Conservation (phyloP, 2,329 filamentous ascomycete species). For the Penicillium sp. region DNA sequence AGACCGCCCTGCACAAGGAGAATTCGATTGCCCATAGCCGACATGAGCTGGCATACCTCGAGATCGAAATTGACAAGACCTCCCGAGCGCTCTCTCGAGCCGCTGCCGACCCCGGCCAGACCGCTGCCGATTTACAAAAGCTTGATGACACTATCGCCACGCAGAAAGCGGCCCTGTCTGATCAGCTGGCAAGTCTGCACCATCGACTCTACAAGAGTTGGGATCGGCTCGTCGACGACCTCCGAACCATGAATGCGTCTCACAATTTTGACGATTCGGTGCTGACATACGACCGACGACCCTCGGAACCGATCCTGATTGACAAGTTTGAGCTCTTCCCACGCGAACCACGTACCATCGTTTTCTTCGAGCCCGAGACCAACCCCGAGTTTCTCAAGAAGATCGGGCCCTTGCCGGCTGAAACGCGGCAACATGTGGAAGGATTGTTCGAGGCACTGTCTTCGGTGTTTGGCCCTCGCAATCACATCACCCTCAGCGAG, state of each 20-base stretch:
- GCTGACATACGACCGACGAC: conserved; percentile 64
- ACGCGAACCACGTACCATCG: conserved; percentile 31
- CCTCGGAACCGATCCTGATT: conserved; percentile 62
- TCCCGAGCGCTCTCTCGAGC: conserved; percentile 19
- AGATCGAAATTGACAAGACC: conserved; percentile 26
- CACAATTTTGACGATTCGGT: conserved; percentile 44
- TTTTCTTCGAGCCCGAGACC: conserved; percentile 32
- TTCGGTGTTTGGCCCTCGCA: conserved; percentile 21
- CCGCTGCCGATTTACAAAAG: conserved; percentile 15
- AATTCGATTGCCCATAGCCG: conserved; percentile 17
- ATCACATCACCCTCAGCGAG: conserved; percentile 22
- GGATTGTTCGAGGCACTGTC: conserved; percentile 24
- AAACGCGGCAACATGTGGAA: conserved; percentile 14
- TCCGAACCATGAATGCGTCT: conserved; percentile 45
- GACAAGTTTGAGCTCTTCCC: conserved; percentile 62
- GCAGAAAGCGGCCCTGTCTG: conserved; percentile 5
- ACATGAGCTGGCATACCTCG: conserved; percentile 11
- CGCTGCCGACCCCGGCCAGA: conserved; percentile 20
- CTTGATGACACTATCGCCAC: conserved; percentile 18
- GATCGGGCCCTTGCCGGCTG: conserved; percentile 12
- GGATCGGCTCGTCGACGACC: conserved; percentile 45
- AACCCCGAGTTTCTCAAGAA: conserved; percentile 19
- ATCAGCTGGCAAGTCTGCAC: conserved; percentile 16
- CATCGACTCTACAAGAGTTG: conserved; percentile 30
- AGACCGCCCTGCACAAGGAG: conserved; percentile 20